These are phyloP conservation scores for Vigna mungo DNA, from an alignment of 306 rosid species.

Conservation along the genomic window DNA sequence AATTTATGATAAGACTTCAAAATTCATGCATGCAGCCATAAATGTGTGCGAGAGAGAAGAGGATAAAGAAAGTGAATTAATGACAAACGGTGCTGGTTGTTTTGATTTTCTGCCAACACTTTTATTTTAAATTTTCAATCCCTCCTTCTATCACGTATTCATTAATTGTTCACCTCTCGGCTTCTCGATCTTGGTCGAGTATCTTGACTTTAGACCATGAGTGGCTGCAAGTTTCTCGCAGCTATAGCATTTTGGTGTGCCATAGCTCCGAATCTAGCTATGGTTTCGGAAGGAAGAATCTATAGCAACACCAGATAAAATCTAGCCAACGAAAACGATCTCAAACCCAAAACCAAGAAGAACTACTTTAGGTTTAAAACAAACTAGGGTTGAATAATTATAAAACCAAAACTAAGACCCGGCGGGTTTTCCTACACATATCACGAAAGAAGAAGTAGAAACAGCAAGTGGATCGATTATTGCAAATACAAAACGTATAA, in stretches of 20 bases:
- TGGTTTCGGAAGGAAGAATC: conserved; percentile 10
- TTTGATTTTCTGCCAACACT: conserved; percentile 40
- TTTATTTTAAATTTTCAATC: not conserved
- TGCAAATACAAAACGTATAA: not conserved
- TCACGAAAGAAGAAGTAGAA: conserved; percentile 1
- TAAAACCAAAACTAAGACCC: not conserved
- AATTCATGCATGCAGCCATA: conserved; percentile 43
- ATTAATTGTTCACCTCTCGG: conserved; percentile 21
- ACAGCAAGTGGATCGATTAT: not conserved
- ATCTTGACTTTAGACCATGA: not conserved
- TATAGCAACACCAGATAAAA: not conserved
- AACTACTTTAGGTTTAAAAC: not conserved
- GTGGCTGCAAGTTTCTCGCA: conserved; percentile 23
- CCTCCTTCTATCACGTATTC: conserved; percentile 18
- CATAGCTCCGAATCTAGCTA: conserved; percentile 32
- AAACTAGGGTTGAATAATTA: conserved; percentile 43
- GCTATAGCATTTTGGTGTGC: conserved; percentile 13
- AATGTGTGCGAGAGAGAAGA: conserved; percentile 18
- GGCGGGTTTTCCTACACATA: not conserved
- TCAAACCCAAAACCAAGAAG: conserved; percentile 16
- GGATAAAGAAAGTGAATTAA: conserved; percentile 34
- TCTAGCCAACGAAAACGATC: not conserved
- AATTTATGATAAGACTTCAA: conserved; percentile 38
- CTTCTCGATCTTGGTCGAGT: not conserved
- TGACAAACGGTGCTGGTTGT: conserved; percentile 45